Conservation (phyloP, 192 early-diverging fungal genomes). For the Entomortierella beljakovae region DNA sequence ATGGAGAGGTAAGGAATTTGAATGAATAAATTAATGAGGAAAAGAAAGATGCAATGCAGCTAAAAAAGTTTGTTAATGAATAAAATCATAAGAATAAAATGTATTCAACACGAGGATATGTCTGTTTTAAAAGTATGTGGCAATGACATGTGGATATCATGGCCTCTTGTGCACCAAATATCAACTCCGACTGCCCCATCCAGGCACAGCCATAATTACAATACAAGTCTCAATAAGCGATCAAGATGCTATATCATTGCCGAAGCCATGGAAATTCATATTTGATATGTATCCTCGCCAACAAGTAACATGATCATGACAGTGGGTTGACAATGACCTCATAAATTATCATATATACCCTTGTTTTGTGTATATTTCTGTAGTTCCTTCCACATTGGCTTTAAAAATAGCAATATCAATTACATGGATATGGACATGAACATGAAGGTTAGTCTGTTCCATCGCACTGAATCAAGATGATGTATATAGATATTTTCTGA, state of each 20-base stretch:
- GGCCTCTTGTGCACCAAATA: too few species aligned
- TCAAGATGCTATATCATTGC: too few species aligned
- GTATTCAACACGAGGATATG: not conserved
- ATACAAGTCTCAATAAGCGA: too few species aligned
- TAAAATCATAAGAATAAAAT: not conserved
- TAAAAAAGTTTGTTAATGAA: not conserved
- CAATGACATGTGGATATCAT: too few species aligned
- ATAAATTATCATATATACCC: not conserved
- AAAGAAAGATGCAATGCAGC: not conserved
- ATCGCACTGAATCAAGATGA: not conserved
- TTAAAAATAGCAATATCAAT: not conserved
- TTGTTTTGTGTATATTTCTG: not conserved
- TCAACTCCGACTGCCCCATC: too few species aligned
- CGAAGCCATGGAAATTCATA: too few species aligned
- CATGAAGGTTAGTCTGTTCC: not conserved
- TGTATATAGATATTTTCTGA: not conserved
- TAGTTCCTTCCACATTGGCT: not conserved
- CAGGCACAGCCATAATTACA: too few species aligned
- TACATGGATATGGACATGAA: not conserved
- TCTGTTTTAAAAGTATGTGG: too few species aligned
- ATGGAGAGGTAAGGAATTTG: not conserved
- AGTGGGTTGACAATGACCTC: too few species aligned
- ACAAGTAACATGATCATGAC: too few species aligned
- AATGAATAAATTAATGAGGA: not conserved
- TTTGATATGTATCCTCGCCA: too few species aligned